These are phyloP conservation scores for Ceratobasidium sp. DNA, from an alignment of 1,284 basidiomycete species.

Conservation along the genomic window DNA sequence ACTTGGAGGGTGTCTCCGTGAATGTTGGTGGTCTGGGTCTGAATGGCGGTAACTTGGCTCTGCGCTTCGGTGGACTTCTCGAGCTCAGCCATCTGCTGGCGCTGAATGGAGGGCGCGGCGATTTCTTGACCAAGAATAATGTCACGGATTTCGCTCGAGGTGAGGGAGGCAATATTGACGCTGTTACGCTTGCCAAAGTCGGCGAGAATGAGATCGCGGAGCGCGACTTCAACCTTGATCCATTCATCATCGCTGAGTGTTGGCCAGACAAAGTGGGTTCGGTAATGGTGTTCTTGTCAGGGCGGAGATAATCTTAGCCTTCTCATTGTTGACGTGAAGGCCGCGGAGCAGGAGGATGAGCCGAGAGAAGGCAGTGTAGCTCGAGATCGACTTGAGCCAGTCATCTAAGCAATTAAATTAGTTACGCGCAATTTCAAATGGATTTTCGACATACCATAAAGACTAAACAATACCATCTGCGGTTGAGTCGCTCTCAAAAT, in stretches of 20 bases:
- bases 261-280: conserved; percentile 99
- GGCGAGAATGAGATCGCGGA: conserved; percentile 91
- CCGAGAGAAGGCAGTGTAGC: conserved; percentile 98
- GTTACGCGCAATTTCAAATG: conserved; percentile 21
- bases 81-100: conserved; percentile 99
- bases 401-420: conserved; percentile 66
- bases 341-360: conserved; percentile 94
- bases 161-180: conserved; percentile 97
- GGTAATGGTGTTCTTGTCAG: conserved; percentile 93
- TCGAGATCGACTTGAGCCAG: conserved; percentile 98
- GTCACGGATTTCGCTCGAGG: conserved; percentile 94
- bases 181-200: conserved; percentile 99
- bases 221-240: conserved; percentile 99
- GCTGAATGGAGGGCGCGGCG: conserved; percentile 81
- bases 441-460: conserved; percentile 70
- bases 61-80: conserved; percentile 96
- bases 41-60: conserved; percentile 93
- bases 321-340: conserved; percentile 99
- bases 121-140: conserved; percentile 98
- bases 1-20: conserved; percentile 97
- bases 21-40: conserved; percentile 97
- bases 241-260: conserved; percentile 94
- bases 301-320: conserved; percentile 95
- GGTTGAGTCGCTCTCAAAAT: conserved; percentile 96
- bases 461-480: conserved; percentile 98